Percentiles rank a stretch among this genome's conserved stretches.
These are phyloP conservation scores for Calendula officinalis DNA, from an alignment of 129 eudicot species.

Conservation along the genomic window DNA sequence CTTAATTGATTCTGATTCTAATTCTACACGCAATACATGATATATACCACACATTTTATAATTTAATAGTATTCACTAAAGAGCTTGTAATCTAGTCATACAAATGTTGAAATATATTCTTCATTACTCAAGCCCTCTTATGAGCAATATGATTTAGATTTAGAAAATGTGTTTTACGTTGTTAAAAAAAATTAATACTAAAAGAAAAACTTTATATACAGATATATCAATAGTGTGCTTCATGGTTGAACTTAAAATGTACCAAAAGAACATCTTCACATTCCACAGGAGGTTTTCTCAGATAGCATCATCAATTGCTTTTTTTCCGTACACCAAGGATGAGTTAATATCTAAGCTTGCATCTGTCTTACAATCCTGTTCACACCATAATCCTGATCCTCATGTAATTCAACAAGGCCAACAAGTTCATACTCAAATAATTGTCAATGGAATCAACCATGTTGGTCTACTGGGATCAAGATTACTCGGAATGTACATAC, in stretches of 20 bases:
- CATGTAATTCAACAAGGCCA: slow-evolving; percentile 38
- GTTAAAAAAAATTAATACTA: too few species aligned
- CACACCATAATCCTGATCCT: slow-evolving; percentile 25
- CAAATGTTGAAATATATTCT: too few species aligned
- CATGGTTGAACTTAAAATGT: slow-evolving; percentile 31
- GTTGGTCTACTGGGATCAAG: slow-evolving; percentile 64
- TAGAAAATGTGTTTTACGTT: too few species aligned
- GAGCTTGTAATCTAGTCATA: too few species aligned
- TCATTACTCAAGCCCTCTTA: too few species aligned
- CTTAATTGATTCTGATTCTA: too few species aligned
- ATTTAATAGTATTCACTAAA: too few species aligned
- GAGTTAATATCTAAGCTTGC: slow-evolving; percentile 51
- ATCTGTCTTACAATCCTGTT: slow-evolving; percentile 38
- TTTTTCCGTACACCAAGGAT: slow-evolving; percentile 39
- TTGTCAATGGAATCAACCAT: slow-evolving; percentile 56
- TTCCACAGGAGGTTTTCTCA: slow-evolving; percentile 35
- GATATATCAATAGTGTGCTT: too few species aligned
- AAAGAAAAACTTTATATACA: too few species aligned
- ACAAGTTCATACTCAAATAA: slow-evolving; percentile 71
- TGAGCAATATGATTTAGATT: too few species aligned
- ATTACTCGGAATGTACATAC: slow-evolving; percentile 60
- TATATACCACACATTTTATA: too few species aligned
- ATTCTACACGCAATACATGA: too few species aligned
- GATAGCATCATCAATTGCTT: slow-evolving; percentile 17
- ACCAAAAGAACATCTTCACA: slow-evolving; percentile 21